Evolutionary conservation across 129 eudicot genomes (phyloP).

Genomic region (Saussurea involucrata): DNA sequence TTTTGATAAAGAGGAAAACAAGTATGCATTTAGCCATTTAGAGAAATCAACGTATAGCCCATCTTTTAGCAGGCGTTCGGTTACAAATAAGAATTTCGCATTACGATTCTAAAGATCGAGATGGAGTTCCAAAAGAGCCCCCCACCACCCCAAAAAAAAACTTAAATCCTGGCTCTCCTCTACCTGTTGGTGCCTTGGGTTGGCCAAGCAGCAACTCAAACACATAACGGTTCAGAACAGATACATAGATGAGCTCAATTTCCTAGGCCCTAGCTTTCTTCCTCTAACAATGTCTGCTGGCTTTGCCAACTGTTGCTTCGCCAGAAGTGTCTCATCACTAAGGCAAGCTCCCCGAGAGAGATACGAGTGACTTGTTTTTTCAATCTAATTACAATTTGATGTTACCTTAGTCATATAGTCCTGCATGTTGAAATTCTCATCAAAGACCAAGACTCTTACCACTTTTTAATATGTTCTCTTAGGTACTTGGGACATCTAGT

Average conservation of each 20-base stretch:
- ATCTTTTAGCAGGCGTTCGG: no score
- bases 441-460: neutral
- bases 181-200: neutral
- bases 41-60: no score
- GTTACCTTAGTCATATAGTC: neutral
- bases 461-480: neutral
- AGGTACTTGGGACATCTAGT: slow-evolving; percentile 9
- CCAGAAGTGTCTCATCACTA: neutral
- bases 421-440: neutral
- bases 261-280: neutral
- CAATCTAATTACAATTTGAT: neutral
- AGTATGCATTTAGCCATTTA: no score
- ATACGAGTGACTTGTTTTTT: neutral
- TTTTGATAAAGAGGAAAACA: no score
- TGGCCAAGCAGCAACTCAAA: neutral
- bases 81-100: no score
- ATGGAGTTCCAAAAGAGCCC: no score
- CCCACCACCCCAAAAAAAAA: no score
- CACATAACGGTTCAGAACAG: neutral
- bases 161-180: neutral
- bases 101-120: no score
- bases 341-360: neutral
- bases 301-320: neutral
- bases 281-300: neutral
- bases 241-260: neutral